Base-by-base conservation (phyloP, 2,329 filamentous ascomycete species). In the Endothia cerciana region DNA sequence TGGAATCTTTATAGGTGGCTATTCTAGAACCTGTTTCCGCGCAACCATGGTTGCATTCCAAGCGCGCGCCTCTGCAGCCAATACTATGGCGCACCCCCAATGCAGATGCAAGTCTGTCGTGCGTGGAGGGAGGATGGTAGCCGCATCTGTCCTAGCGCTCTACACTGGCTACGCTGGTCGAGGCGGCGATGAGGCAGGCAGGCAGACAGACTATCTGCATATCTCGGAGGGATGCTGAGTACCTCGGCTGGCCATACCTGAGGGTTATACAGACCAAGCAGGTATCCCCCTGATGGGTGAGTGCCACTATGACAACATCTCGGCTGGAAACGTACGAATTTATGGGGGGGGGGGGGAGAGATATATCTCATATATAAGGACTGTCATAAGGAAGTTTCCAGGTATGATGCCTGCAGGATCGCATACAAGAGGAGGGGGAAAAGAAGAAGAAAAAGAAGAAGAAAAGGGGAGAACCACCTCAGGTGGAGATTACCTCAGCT, bases 1-100 rank as follows among this genome's bases (percentile, higher is more conserved):
- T 47, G 58, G 15, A 60, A n/a, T 33, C 58, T 60, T 58, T 60
- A 56, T 60, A 60, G 30, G 17, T 41, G 40, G n/a, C n/a, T 30
- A 28, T 19, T 10, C 25, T 17, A 28, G 3, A 2, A 22, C 36
- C 55, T 36, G 55, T 58, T 15, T 22, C 55, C 19, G n/a, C 25
- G 55, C 22, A n/a, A 30, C 40, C 41, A 43, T 5, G 10, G 28
- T 41, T 47, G 58, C 58, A 60, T 60, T 60, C 58, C 58, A 36
- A 41, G 36, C 36, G n/a, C 33, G 55, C 55, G 33, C 36, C 55
- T 40, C 55, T 40, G 36, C 36, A 58, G 55, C 55, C 55, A 60
- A 45, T 45, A 28, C 28, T n/a, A 11, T 36, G 47, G n/a, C 28
- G 28, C 36, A 17, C 51, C 36, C 28, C 30, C 30, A 55, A 10